A percentile compares a stretch with the other conserved stretches of the same genome.
Evolutionary conservation across 768 basidiomycete genomes (phyloP).

Genomic region (Suillus hirtellus): DNA sequence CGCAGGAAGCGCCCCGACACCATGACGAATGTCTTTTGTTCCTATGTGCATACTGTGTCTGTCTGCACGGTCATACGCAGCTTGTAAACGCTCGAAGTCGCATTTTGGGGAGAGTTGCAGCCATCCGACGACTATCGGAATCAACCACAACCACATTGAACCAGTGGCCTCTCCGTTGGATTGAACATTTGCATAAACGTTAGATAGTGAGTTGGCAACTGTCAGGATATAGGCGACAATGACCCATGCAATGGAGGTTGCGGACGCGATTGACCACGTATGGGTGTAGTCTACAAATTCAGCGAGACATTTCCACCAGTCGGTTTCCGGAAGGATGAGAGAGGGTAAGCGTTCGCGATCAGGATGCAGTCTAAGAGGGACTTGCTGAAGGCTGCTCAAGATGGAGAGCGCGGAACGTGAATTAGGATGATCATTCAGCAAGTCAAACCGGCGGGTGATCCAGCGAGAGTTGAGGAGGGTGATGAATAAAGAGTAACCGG

Average conservation of each 20-base stretch:
- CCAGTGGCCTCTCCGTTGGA: conserved; percentile 17
- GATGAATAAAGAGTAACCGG: conserved; percentile 45
- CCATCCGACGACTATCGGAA: conserved; percentile 38
- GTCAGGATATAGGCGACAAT: conserved; percentile 23
- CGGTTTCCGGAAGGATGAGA: conserved; percentile 37
- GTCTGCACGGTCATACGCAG: conserved; percentile 32
- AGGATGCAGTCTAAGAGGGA: conserved; percentile 30
- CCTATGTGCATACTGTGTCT: conserved; percentile 12
- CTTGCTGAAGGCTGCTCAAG: conserved; percentile 40
- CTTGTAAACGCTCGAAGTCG: conserved; percentile 28
- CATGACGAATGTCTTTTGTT: not conserved
- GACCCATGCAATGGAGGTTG: conserved; percentile 39
- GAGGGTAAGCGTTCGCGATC: conserved; percentile 32
- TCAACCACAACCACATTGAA: conserved; percentile 39
- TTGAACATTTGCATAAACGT: not conserved
- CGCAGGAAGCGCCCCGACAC: not conserved
- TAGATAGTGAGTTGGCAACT: conserved; percentile 29
- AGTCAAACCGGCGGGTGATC: conserved; percentile 36
- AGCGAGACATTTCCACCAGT: conserved; percentile 38
- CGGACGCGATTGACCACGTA: conserved; percentile 37
- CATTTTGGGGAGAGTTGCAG: conserved; percentile 37
- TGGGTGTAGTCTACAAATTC: conserved; percentile 33
- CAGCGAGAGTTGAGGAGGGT: conserved; percentile 47
- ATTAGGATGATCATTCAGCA: conserved; percentile 31
- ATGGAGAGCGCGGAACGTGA: conserved; percentile 25